Evolutionary conservation across 2,329 filamentous ascomycete species (phyloP), one percentile per base, ranked within the genome.

Genomic region (Colletotrichum caudatum): DNA sequence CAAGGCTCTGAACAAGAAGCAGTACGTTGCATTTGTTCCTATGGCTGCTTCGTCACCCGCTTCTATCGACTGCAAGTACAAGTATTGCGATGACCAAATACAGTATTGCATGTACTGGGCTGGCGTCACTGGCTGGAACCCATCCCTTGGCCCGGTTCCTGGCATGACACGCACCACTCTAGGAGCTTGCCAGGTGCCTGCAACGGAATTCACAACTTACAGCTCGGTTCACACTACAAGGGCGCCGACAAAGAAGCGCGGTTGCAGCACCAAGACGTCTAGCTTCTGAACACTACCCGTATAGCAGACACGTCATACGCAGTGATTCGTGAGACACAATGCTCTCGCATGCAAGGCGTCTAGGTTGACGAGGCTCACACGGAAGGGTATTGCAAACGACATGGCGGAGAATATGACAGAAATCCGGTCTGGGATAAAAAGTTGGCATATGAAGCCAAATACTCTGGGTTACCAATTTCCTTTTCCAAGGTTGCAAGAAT

Each of bases 51-150:
- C 33, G 9, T 3, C 20, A 11, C 6, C 66, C 18, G 63, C 74
- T 23, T 63, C 76, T 8, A 63, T 77, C 51, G 63, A 76, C 61
- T 83, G 82, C 76, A 77, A 80, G 65, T 77, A 80, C 73, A 71
- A 74, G 33, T 72, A 71, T n/a, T 72, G 70, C n/a, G 35, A 60
- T n/a, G 46, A 50, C n/a, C 66, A 26, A 37, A 77, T 76, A 4
- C 78, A 78, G 3, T 84, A 79, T 78, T 84, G 83, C 75, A 79
- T 81, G 72, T 81, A 78, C 75, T 84, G 81, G 78, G 77, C 75
- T 33, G 82, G 81, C 20, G 73, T 82, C 56, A 83, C 80, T 8
- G 75, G 76, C n/a, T 82, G 77, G 69, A 77, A 83, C 60, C 69
- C 75, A 23, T 76, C 74, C 1, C 73, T 75, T 6, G 82, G 81